phyloP scores from a whole-genome alignment of 257 asterid genomes.

The Euphrasia confusa region DNA sequence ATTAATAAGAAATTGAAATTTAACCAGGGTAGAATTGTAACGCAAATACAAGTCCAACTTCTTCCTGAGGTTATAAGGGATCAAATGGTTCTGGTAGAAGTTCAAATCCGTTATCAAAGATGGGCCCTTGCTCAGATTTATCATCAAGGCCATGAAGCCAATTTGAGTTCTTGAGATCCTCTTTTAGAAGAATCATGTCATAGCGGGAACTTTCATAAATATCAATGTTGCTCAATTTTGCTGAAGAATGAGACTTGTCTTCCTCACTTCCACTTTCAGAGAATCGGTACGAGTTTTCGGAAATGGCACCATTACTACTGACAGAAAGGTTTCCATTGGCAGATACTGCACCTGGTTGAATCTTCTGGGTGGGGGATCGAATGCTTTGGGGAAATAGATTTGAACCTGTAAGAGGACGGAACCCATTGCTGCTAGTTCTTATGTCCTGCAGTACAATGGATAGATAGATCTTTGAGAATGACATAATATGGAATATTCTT shows the following conservation, averaged over 20 bases:
- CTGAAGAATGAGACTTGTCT: slow-evolving; percentile 41
- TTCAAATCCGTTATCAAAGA: slow-evolving; percentile 87
- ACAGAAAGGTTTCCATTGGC: slow-evolving; percentile 37
- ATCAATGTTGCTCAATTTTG: slow-evolving; percentile 53
- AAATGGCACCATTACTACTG: slow-evolving; percentile 30
- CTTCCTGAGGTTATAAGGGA: slow-evolving; percentile 45
- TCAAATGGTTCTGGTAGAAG: slow-evolving; percentile 86
- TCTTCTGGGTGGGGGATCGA: slow-evolving; percentile 58
- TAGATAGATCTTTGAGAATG: slow-evolving; percentile 24
- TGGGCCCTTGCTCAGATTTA: slow-evolving; percentile 66
- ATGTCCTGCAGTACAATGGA: slow-evolving; percentile 59
- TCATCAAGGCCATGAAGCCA: slow-evolving; percentile 89
- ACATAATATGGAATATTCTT: too few relatives aligned
- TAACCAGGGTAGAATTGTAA: slow-evolving; percentile 21
- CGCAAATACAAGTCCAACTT: slow-evolving; percentile 18
- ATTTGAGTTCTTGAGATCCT: slow-evolving; percentile 75
- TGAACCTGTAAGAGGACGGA: slow-evolving; percentile 70
- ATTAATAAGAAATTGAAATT: slow-evolving; percentile 9
- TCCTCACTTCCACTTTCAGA: slow-evolving; percentile 60
- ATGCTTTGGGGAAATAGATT: slow-evolving; percentile 96
- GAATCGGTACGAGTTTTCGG: slow-evolving; percentile 54
- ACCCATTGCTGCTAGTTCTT: slow-evolving; percentile 54
- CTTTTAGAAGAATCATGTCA: slow-evolving; percentile 76
- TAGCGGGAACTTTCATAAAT: slow-evolving; percentile 95
- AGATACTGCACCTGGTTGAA: slow-evolving; percentile 44